Evolutionary conservation across 2,329 filamentous ascomycete species (phyloP), one percentile per base, ranked within the genome.

Genomic region (Cladosporium sp.): DNA sequence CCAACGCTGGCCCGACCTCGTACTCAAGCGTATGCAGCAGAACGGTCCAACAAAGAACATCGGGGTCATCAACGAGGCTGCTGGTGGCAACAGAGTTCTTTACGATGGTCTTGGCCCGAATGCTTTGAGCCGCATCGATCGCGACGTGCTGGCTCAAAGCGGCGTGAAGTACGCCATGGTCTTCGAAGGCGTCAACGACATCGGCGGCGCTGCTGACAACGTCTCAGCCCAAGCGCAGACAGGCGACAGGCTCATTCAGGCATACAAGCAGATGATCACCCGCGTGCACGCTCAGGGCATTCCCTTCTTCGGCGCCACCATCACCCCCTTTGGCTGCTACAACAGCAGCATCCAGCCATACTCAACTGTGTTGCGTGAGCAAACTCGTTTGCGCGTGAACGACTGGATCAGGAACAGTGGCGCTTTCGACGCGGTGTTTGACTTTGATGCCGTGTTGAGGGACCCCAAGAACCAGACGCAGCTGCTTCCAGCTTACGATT

Each of bases 161-260:
- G 82, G 82, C 3, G 80, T 85, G 2, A 76, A 77, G 64, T 88
- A 86, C 66, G 82, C 82, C 20, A 79, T 89, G 74, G 77, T 88
- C 38, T 89, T 88, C 68, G 84, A 87, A 69, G 86, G 86, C 19
- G 84, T 89, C 28, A 88, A 88, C 66, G 86, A 89, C 66, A 88
- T 89, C 58, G 86, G 86, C 3, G 74, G 71, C 1, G 80, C 77
- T 0, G 72, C 73, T 1, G 65, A 78, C 0, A 80, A 80, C 20
- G 51, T 69, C 0, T 70, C 67, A 0, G 72, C 76, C 0, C 84
- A 86, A 64, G 62, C 64, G 3, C 66, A 70, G 3, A 73, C 86
- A 9, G 82, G 78, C 14, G 77, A 80, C 55, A 66, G 72, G 2
- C 72, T 89, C 2, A 81, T 84, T 37, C 74, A 75, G n/a, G 83